phyloP scores from a whole-genome alignment of 169 alveolate species.

The Cryptosporidium sp. region DNA sequence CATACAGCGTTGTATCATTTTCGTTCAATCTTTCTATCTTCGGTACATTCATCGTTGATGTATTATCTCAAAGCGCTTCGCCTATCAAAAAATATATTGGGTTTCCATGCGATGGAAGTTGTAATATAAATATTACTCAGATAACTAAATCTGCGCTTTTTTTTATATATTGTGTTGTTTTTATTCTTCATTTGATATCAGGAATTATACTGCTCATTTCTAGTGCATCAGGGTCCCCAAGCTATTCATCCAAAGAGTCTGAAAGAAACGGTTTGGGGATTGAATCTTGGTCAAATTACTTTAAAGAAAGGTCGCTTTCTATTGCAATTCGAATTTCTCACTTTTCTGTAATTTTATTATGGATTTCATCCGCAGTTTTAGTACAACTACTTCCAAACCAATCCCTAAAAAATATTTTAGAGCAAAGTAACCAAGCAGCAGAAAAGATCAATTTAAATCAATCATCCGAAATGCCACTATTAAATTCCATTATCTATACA shows the following conservation, averaged over 20 bases:
- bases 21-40: conserved; percentile 33
- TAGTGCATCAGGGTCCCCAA: conserved; percentile 11
- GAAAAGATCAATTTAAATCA: background rate
- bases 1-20: conserved; percentile 37
- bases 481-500: conserved; percentile 32
- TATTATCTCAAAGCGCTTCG: conserved; percentile 51
- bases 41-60: conserved; percentile 40
- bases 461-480: conserved; percentile 26
- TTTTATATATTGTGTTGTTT: conserved; percentile 22
- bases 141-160: conserved; percentile 20
- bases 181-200: conserved; percentile 41
- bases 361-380: conserved; percentile 48
- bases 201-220: conserved; percentile 50
- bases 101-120: conserved; percentile 39
- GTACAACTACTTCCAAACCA: conserved; percentile 50
- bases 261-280: conserved; percentile 10
- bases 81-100: conserved; percentile 63
- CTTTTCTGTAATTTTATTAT: conserved; percentile 13
- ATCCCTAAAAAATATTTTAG: conserved; percentile 13
- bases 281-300: conserved; percentile 63
- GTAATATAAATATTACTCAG: conserved; percentile 35
- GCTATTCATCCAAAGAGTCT: background rate
- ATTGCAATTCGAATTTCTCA: conserved; percentile 57
- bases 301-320: conserved; percentile 43
- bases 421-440: conserved; percentile 33